phyloP scores from a whole-genome alignment of 495 filamentous ascomycete genomes.

The Annulohypoxylon moriforme region DNA sequence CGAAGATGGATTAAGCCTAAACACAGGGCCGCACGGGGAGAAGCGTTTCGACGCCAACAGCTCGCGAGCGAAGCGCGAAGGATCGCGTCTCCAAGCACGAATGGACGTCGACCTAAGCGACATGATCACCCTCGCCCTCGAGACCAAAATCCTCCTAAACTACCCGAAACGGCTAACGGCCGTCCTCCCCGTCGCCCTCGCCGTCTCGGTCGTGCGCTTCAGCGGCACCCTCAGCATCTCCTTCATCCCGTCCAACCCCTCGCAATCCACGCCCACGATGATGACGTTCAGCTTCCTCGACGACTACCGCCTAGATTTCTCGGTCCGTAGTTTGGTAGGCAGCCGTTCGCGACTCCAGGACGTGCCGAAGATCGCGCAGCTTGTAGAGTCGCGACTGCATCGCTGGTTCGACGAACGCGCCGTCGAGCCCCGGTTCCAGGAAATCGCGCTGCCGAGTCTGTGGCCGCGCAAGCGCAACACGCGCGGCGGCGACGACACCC shows the following conservation, averaged over 20 bases:
- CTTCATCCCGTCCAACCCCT: conserved; percentile 77
- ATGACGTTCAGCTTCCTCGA: conserved; percentile 95
- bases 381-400: conserved; percentile 90
- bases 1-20: conserved; percentile 67
- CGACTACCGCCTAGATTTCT: conserved; percentile 94
- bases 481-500: conserved; percentile 67
- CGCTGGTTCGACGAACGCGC: conserved; percentile 97
- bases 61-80: conserved; percentile 66
- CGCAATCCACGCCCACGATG: conserved; percentile 72
- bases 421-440: conserved; percentile 95
- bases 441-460: conserved; percentile 90
- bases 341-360: conserved; percentile 91
- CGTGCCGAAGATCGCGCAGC: conserved; percentile 95
- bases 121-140: conserved; percentile 91
- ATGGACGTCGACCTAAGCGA: conserved; percentile 98
- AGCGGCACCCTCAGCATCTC: conserved; percentile 93
- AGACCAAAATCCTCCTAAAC: conserved; percentile 93
- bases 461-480: conserved; percentile 93
- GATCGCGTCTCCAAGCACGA: conserved; percentile 82
- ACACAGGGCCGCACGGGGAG: conserved; percentile 54
- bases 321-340: conserved; percentile 90
- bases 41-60: conserved; percentile 56
- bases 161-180: conserved; percentile 90
- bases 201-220: conserved; percentile 91
- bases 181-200: conserved; percentile 90